phyloP scores from a whole-genome alignment of 2,329 filamentous ascomycete genomes.

The Trichoderma pleuroti region DNA sequence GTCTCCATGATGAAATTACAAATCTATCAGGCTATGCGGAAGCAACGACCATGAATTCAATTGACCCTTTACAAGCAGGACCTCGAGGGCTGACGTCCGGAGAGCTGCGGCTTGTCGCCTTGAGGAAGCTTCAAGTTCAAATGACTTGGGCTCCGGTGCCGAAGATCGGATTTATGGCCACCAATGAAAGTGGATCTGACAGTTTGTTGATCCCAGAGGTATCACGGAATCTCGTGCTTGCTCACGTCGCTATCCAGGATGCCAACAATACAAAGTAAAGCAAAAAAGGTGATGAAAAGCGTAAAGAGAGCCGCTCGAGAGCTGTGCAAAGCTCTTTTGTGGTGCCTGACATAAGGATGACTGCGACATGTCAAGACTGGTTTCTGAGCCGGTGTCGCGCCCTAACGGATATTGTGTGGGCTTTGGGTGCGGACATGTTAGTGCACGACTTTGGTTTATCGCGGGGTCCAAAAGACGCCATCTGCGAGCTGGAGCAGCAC shows the following conservation, averaged over 20 bases:
- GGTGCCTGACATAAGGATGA: slow-evolving; percentile 18
- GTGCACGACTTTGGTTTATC: not conserved
- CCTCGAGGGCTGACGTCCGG: not conserved
- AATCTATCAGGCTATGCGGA: not conserved
- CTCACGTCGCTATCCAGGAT: not conserved
- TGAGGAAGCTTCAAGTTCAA: not conserved
- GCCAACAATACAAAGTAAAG: not conserved
- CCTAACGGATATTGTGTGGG: not conserved
- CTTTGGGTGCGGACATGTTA: not conserved
- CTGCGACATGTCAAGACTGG: not conserved
- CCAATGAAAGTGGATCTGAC: slow-evolving; percentile 6
- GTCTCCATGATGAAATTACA: slow-evolving; percentile 25
- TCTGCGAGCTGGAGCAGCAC: not conserved
- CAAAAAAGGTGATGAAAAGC: not conserved
- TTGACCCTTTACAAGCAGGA: not conserved
- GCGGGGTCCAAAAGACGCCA: slow-evolving; percentile 8
- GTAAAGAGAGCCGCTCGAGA: not conserved
- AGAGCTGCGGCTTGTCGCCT: not conserved
- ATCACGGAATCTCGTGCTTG: not conserved
- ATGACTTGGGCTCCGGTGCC: not conserved
- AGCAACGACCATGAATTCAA: not conserved
- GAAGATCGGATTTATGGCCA: slow-evolving; percentile 10
- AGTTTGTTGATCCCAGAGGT: not conserved
- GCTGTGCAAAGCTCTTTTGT: not conserved
- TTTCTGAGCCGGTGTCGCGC: not conserved